phyloP scores from a whole-genome alignment of 345 rosid genomes.

The Dipteronia sinensis region DNA sequence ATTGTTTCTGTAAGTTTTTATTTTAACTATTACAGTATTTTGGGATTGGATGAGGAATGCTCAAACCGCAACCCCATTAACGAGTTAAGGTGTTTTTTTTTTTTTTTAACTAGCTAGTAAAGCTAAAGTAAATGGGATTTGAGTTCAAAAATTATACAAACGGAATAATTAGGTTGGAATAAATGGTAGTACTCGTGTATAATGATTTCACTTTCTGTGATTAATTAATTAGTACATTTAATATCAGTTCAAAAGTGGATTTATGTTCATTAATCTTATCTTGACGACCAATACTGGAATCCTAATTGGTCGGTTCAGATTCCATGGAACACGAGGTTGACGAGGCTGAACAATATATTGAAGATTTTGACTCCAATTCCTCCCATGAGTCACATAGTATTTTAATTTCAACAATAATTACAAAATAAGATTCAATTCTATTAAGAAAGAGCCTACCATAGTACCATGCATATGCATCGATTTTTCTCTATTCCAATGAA shows the following conservation, averaged over 20 bases:
- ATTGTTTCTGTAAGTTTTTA: no score
- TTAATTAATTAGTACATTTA: background rate
- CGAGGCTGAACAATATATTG: background rate
- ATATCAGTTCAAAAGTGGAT: background rate
- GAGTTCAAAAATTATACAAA: background rate
- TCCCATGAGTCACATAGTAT: no score
- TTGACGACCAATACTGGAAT: background rate
- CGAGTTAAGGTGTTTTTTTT: no score
- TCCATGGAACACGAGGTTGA: conserved; percentile 29
- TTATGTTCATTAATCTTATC: background rate
- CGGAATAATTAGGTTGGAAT: background rate
- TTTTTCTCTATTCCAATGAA: no score
- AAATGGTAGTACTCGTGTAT: background rate
- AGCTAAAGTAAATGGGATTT: background rate
- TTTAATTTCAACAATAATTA: no score
- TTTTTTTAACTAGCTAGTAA: no score
- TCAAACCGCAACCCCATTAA: no score
- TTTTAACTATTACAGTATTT: no score
- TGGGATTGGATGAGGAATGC: no score
- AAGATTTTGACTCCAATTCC: background rate
- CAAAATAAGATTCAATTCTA: no score
- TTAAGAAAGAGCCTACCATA: no score
- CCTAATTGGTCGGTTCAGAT: background rate
- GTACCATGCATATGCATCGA: no score
- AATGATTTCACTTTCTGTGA: background rate